Percentiles rank a stretch among this genome's conserved stretches.
These are phyloP conservation scores for Amanita pallidorosea DNA, from an alignment of 768 basidiomycete genomes.

Conservation along the genomic window DNA sequence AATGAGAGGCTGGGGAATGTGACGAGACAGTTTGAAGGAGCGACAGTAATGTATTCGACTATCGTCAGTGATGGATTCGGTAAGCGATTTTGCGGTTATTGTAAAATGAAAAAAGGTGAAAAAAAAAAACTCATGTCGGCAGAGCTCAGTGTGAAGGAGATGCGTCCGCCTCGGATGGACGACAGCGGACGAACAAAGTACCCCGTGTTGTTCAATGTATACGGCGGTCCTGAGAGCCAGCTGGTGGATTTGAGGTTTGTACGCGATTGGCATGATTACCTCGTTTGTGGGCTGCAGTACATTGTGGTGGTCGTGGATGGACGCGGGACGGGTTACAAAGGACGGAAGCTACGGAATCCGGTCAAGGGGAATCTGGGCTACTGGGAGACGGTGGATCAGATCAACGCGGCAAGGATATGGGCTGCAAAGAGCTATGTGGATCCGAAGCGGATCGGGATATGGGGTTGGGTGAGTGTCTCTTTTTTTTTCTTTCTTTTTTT, in stretches of 20 bases:
- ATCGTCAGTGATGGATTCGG: conserved; percentile 78
- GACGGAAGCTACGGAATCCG: conserved; percentile 72
- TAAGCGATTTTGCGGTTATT: conserved; percentile 26
- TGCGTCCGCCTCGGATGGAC: conserved; percentile 89
- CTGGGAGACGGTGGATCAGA: conserved; percentile 84
- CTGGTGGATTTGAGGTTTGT: conserved; percentile 53
- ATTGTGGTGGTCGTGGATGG: conserved; percentile 86
- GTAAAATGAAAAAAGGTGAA: no score
- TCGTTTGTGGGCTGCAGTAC: conserved; percentile 74
- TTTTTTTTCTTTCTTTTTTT: not conserved
- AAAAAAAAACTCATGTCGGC: not conserved
- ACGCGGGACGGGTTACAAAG: conserved; percentile 88
- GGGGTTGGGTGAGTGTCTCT: conserved; percentile 80
- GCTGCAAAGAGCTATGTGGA: conserved; percentile 85
- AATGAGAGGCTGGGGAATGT: conserved; percentile 60
- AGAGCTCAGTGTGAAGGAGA: conserved; percentile 88
- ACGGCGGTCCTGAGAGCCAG: conserved; percentile 83
- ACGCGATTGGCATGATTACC: conserved; percentile 81
- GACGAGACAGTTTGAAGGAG: conserved; percentile 57
- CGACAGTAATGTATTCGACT: conserved; percentile 60
- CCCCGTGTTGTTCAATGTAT: conserved; percentile 88
- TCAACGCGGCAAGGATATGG: conserved; percentile 85
- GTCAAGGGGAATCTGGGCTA: conserved; percentile 85
- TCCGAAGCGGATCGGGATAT: conserved; percentile 79
- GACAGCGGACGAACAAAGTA: conserved; percentile 93